Conservation (phyloP, 371 early-diverging fungal genomes). For the Syncephalastrum racemosum region DNA sequence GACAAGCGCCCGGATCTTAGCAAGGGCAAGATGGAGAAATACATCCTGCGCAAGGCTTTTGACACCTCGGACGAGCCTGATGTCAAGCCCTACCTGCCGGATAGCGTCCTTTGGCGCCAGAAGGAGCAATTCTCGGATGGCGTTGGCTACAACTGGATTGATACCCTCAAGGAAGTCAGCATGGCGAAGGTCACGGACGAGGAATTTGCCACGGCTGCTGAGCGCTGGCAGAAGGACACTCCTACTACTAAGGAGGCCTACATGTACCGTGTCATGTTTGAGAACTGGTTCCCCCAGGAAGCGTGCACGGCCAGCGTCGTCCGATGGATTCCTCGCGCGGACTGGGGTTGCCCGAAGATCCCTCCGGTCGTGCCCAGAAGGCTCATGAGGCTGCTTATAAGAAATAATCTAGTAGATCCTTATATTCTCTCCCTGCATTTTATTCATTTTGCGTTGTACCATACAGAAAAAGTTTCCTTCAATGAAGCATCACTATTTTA, state of each 20-base stretch:
- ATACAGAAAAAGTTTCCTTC: no score
- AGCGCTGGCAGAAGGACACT: slow-evolving; percentile 83
- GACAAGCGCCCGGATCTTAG: slow-evolving; percentile 73
- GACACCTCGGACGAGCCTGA: slow-evolving; percentile 68
- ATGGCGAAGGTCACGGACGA: slow-evolving; percentile 73
- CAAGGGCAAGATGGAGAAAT: slow-evolving; percentile 81
- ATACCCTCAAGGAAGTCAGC: slow-evolving; percentile 79
- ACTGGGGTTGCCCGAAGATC: slow-evolving; percentile 98
- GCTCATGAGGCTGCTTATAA: slow-evolving; percentile 77
- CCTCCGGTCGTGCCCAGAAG: slow-evolving; percentile 95
- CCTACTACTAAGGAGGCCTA: slow-evolving; percentile 96
- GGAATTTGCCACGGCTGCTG: slow-evolving; percentile 65
- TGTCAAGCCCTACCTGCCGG: slow-evolving; percentile 85
- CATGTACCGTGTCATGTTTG: slow-evolving; percentile 91
- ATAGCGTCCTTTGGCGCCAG: slow-evolving; percentile 93
- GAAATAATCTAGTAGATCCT: slow-evolving; percentile 4
- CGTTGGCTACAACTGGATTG: slow-evolving; percentile 97
- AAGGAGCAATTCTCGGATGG: slow-evolving; percentile 99
- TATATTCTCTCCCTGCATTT: no score
- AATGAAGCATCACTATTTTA: no score
- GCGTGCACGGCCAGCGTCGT: slow-evolving; percentile 88
- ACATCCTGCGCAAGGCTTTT: slow-evolving; percentile 84
- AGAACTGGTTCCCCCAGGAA: slow-evolving; percentile 88
- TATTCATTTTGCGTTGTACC: no score
- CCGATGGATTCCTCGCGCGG: slow-evolving; percentile 93